Percentiles rank a stretch among this genome's conserved stretches.
These are phyloP conservation scores for Echinosphaeria canescens DNA, from an alignment of 2,329 filamentous ascomycete genomes.

Conservation along the genomic window DNA sequence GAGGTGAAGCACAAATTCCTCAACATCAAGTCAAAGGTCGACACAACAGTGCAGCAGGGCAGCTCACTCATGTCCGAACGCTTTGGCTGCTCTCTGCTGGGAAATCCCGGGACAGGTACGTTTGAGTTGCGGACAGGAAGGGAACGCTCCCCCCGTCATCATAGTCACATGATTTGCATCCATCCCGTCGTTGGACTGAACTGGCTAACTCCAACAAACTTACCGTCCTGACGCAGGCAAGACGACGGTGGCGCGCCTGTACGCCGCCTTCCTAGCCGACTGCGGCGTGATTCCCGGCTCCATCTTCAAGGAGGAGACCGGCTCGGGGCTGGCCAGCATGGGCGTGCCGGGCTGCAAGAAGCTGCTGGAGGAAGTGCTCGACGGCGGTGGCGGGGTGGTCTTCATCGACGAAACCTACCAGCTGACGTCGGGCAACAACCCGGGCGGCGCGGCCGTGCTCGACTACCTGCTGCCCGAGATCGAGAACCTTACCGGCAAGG, in stretches of 20 bases:
- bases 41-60: constrained; percentile 33
- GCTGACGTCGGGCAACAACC: constrained; percentile 33
- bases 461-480: constrained; percentile 53
- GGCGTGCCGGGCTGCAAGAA: constrained; percentile 36
- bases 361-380: constrained; percentile 30
- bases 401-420: constrained; percentile 74
- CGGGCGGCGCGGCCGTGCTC: constrained; percentile 36
- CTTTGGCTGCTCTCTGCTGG: constrained; percentile 39
- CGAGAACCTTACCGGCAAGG: constrained; percentile 46
- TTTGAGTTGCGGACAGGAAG: too few species aligned
- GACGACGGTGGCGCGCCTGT: constrained; percentile 54
- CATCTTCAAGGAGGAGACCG: constrained; percentile 43
- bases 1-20: constrained; percentile 43
- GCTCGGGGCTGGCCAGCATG: constrained; percentile 38
- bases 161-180: too few species aligned
- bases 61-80: constrained; percentile 32
- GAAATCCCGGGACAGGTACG: constrained; percentile 55
- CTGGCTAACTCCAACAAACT: background rate
- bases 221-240: constrained; percentile 26
- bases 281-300: constrained; percentile 39
- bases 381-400: constrained; percentile 40
- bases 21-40: constrained; percentile 37
- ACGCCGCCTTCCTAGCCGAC: constrained; percentile 39
- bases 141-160: too few species aligned
- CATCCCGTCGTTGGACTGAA: too few species aligned